Base-by-base conservation (phyloP, 371 early-diverging fungal species). In the Paraphysoderma sedebokerense region DNA sequence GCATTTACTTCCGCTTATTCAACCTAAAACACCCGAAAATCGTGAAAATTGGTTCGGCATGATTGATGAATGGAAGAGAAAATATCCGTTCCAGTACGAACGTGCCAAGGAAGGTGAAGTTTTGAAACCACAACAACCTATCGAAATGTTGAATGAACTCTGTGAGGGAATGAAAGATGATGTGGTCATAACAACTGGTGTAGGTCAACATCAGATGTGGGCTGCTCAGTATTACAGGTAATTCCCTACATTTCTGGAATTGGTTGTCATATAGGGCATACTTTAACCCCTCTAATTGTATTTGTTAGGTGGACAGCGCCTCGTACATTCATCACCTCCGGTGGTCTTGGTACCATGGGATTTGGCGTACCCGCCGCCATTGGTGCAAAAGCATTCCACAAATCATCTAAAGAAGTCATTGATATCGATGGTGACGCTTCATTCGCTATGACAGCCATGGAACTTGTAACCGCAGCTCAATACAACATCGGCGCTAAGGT, bases 201-300 rank as follows among this genome's bases (percentile, higher is more conserved):
- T 96, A 2, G 97, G 93, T 34, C 93, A 92, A 63, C 97, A 96
- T 74, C 93, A 96, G 61, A 96, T 96, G 97, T 96, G 91, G 89
- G 81, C 92, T 17, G 66, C 66, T 0, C 72, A 72, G 57, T 72
- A 55, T 44, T 67, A 53, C 55, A 38, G 61, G 51, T 55, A 46
- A 8, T 46, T 41, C 15, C 23, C 20, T 51, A 11, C 7, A 12
- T 20, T 28, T n/a, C n/a, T n/a, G n/a, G n/a, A n/a, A n/a, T n/a
- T n/a, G n/a, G n/a, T n/a, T n/a, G n/a, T n/a, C n/a, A n/a, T n/a
- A n/a, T n/a, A n/a, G n/a, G n/a, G n/a, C n/a, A n/a, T n/a, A n/a
- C n/a, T n/a, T n/a, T n/a, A n/a, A n/a, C n/a, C n/a, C n/a, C n/a
- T n/a, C 17, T 39, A 9, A 84, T 83, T 24, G 85, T 85, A 63